Conservation (phyloP, 2,329 filamentous ascomycete species). For the Colletotrichum agaves region DNA sequence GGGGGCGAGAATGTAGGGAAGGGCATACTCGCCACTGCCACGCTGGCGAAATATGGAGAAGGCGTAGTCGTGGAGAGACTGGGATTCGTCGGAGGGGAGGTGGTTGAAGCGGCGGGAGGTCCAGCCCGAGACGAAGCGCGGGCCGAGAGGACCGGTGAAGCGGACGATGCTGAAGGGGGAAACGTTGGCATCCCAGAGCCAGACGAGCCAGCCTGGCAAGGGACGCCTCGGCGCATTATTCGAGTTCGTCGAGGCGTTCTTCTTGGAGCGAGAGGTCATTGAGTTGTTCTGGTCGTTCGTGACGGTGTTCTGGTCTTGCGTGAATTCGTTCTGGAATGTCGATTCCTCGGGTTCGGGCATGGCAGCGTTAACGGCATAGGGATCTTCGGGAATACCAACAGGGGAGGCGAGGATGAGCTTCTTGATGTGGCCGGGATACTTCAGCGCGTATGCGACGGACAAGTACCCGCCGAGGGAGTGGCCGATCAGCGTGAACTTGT, state of each 20-base stretch:
- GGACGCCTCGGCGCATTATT: conserved; percentile 60
- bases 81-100: conserved; percentile 80
- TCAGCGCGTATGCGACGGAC: conserved; percentile 92
- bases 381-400: conserved; percentile 94
- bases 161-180: conserved; percentile 94
- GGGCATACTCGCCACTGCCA: conserved; percentile 92
- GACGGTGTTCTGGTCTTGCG: conserved; percentile 73
- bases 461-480: conserved; percentile 96
- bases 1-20: conserved; percentile 92
- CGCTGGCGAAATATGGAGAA: conserved; percentile 94
- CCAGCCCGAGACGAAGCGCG: conserved; percentile 93
- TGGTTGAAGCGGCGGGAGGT: conserved; percentile 92
- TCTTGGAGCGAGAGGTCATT: conserved; percentile 42
- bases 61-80: conserved; percentile 90
- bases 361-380: conserved; percentile 83
- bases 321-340: conserved; percentile 80
- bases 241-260: conserved; percentile 50
- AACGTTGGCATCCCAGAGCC: conserved; percentile 96
- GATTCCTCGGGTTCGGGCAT: conserved; percentile 83
- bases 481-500: conserved; percentile 91
- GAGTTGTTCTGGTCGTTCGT: conserved; percentile 53
- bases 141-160: conserved; percentile 88
- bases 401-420: conserved; percentile 96
- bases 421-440: conserved; percentile 94
- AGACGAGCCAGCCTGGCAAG: conserved; percentile 86